A percentile compares a stretch with the other conserved stretches of the same genome.
phyloP scores from a whole-genome alignment of 2,329 filamentous ascomycete species.

The Ophiocordyceps robertsii region DNA sequence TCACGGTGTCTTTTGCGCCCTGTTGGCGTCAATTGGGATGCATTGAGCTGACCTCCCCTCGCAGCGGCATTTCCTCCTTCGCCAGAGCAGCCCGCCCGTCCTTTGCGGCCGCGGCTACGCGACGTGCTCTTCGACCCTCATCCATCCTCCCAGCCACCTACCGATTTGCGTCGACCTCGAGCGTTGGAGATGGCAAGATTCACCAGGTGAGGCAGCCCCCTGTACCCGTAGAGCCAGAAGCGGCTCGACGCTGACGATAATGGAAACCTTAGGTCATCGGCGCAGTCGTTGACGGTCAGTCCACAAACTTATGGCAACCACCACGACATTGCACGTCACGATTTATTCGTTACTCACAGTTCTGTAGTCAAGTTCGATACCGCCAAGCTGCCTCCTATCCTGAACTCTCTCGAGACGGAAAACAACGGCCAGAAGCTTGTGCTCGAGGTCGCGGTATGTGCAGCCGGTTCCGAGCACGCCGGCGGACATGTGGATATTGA shows the following conservation, averaged over 20 bases:
- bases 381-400: constrained; percentile 87
- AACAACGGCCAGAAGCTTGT: constrained; percentile 92
- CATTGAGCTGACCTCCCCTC: constrained; percentile 30
- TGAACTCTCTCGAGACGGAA: constrained; percentile 85
- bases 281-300: constrained; percentile 96
- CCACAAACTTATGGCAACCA: constrained; percentile 2
- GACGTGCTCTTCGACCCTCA: constrained; percentile 44
- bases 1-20: constrained; percentile 11
- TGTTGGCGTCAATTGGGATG: constrained; percentile 29
- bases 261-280: constrained; percentile 80
- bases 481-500: constrained; percentile 1
- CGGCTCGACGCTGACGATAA: constrained; percentile 16
- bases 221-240: not conserved
- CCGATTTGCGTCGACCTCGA: constrained; percentile 45
- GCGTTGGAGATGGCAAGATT: constrained; percentile 52
- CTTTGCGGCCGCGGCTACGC: constrained; percentile 41
- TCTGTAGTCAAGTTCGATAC: constrained; percentile 85
- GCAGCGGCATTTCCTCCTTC: constrained; percentile 54
- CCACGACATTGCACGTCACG: not conserved
- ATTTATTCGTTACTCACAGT: constrained; percentile 9
- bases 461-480: not conserved
- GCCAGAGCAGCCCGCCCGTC: constrained; percentile 48
- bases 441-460: constrained; percentile 84
- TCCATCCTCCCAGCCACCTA: constrained; percentile 38
- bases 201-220: constrained; percentile 41